Evolutionary conservation across 2,329 filamentous ascomycete genomes (phyloP), one percentile per base, ranked within the genome.

Genomic region (Aspergillus unguis): DNA sequence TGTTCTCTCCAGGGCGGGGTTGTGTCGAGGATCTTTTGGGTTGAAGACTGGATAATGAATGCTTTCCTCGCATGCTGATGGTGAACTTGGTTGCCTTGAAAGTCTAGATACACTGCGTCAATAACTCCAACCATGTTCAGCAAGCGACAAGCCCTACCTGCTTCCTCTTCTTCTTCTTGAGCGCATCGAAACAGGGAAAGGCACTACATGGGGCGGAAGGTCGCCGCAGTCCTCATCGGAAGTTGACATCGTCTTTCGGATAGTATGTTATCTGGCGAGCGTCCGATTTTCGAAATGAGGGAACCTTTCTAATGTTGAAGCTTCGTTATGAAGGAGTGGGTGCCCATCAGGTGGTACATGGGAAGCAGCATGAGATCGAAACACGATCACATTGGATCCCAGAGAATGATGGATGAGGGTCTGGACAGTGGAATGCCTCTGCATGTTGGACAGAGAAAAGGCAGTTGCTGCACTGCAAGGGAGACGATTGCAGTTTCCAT

Each of bases 11-110:
- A 33, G 41, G 6, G 62, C 41, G 38, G 70, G 64, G 27, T 71
- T 71, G 44, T 72, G 71, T 28, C 65, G 60, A 52, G 69, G 68
- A 44, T 73, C 62, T n/a, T 52, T 55, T 29, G 69, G 67, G 44
- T 71, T 62, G 48, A 66, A 73, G 10, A 72, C 33, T 2, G 70
- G 68, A 53, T 72, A 73, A 53, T 71, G 65, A 6, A 52, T 49
- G 31, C 56, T 65, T 55, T 73, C 70, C 42, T 67, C 56, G 44
- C 66, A 72, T 3, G 61, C 60, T 36, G 62, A 62, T 27, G 56
- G 38, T 38, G 47, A 50, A 28, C 48, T 42, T 25, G 57, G 26
- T 38, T 46, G 27, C 40, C 55, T 45, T 27, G 47, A 35, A 49
- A 52, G 50, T 23, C 58, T 62, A 25, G 23, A 6, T 44, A 5